Evolutionary conservation across 176 grass and related monocot species (phyloP), one percentile per base, ranked within the genome.

Genomic region (Oryza rufipogon): DNA sequence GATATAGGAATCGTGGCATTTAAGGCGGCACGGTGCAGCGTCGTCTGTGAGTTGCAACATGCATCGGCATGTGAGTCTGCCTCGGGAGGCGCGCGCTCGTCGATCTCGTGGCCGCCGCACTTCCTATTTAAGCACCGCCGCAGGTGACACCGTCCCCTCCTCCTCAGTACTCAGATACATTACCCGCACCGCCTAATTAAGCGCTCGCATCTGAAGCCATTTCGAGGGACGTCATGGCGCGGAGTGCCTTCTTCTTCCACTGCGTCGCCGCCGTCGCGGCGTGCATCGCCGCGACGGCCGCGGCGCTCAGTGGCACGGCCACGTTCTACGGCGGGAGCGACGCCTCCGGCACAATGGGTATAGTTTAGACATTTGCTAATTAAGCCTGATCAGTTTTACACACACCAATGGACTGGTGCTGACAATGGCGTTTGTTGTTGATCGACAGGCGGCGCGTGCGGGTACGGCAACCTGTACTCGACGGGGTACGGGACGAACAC

Each of bases 291-390:
- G 38, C 12, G 30, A 49, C 84, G 61, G 75, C 80, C 49, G 80
- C 48, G 0, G 73, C 44, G 84, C 2, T 0, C 1, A 25, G 0
- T 12, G 89, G 49, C 42, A 41, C 70, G 0, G 92, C 92, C 3
- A 94, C 92, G 3, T 94, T 94, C 84, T 94, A 94, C 80, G 92
- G 92, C 38, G 92, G 92, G 8, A 73, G 68, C 68, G 79, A 92
- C 80, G 92, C 92, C 42, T 82, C 90, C 46, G 92, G 92, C 42
- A 94, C 92, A 47, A 94, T 94, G 92, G 92, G 92, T 94, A 28
- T 36, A 66, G 75, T 15, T 15, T 41, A 42, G 3, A 44, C 51
- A 19, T 19, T 13, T 20, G 7, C 16, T 12, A 73, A 9, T 47
- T 12, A 73, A 9, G 39, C 7, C 0, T 42, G 23, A 23, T 23